phyloP scores from a whole-genome alignment of 176 grass and related monocot species.

The bread wheat (Triticum aestivum) region DNA sequence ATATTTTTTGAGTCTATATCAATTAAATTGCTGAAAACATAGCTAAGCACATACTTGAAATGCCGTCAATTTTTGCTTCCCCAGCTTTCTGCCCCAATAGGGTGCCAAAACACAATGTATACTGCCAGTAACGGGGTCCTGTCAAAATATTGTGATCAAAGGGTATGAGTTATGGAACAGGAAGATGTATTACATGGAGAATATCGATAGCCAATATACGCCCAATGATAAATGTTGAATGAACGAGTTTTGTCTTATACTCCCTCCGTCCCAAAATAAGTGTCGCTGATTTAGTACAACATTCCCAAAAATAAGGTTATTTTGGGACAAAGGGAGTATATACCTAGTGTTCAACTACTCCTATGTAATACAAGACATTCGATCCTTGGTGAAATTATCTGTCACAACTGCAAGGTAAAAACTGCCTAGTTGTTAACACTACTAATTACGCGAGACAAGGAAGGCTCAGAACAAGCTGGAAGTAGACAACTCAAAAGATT shows the following conservation, averaged over 20 bases:
- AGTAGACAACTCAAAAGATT: background rate
- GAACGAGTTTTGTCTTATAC: background rate
- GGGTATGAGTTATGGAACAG: background rate
- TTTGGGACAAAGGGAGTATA: background rate
- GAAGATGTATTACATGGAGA: background rate
- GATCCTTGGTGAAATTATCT: background rate
- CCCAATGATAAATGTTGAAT: background rate
- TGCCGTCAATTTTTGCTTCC: conserved; percentile 55
- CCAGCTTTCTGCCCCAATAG: conserved; percentile 72
- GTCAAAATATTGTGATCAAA: background rate
- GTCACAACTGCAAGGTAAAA: background rate
- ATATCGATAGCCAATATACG: background rate
- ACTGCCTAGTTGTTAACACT: background rate
- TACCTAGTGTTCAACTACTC: background rate
- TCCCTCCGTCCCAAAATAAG: too few relatives aligned
- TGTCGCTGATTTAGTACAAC: too few relatives aligned
- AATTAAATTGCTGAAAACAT: background rate
- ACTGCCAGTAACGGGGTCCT: conserved; percentile 83
- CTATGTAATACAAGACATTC: background rate
- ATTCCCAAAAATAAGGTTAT: too few relatives aligned
- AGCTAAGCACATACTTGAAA: conserved; percentile 50
- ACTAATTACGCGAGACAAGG: background rate
- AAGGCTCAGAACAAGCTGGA: background rate
- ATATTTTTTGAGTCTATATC: background rate
- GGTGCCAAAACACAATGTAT: conserved; percentile 66